These are phyloP conservation scores for Colletotrichum sp. DNA, from an alignment of 2,329 filamentous ascomycete genomes.

Conservation along the genomic window DNA sequence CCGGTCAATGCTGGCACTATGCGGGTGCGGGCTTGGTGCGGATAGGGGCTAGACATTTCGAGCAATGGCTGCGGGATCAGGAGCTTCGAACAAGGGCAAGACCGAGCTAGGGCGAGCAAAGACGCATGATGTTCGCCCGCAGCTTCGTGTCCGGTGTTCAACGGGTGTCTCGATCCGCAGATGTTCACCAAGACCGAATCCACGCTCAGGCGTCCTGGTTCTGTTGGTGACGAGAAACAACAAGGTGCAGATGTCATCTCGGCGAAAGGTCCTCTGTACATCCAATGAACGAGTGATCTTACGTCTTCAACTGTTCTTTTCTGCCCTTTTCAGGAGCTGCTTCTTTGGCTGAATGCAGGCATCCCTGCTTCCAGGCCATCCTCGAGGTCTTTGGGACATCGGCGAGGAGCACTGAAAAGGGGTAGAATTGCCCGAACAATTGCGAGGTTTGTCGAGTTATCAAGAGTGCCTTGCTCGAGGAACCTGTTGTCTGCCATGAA, in stretches of 20 bases:
- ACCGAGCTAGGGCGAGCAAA: neutral
- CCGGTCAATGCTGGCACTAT: neutral
- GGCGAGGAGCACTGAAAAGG: neutral
- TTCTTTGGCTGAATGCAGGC: neutral
- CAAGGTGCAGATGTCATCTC: slow-evolving; percentile 21
- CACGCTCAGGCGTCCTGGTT: neutral
- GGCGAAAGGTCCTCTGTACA: neutral
- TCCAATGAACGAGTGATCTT: neutral
- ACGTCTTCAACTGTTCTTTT: neutral
- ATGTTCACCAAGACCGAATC: neutral
- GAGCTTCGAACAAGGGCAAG: neutral
- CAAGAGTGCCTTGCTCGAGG: neutral
- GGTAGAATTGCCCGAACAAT: neutral
- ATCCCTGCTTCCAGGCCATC: neutral
- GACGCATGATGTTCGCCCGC: neutral
- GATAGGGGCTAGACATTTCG: neutral
- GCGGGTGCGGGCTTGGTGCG: neutral
- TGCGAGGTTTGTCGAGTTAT: neutral
- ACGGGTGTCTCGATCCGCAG: slow-evolving; percentile 18
- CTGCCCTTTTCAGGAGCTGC: neutral
- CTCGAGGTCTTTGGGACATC: neutral
- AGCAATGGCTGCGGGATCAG: neutral
- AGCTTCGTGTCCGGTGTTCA: neutral
- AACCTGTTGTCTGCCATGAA: neutral
- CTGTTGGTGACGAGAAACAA: slow-evolving; percentile 18